Evolutionary conservation across 2,329 filamentous ascomycete genomes (phyloP).

Genomic region (Stagonosporopsis tanaceti): DNA sequence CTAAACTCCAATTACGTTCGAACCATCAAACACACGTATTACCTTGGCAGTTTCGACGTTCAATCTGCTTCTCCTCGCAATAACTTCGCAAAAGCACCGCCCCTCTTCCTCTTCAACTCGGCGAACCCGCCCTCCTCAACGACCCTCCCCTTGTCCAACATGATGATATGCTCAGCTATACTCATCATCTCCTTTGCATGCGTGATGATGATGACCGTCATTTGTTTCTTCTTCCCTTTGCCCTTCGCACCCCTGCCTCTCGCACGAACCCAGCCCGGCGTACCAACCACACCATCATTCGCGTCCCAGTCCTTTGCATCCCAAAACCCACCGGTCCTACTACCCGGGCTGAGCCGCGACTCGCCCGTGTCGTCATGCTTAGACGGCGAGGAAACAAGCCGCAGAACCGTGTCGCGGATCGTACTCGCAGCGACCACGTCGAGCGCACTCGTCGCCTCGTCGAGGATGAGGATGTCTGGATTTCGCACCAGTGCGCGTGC

Average conservation of each 20-base stretch:
- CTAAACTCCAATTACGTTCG: not conserved
- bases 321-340: slow-evolving; percentile 23
- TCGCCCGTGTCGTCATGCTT: not conserved
- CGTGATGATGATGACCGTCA: slow-evolving; percentile 82
- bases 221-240: slow-evolving; percentile 42
- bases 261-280: slow-evolving; percentile 3
- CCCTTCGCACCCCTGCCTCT: slow-evolving; percentile 12
- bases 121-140: slow-evolving; percentile 74
- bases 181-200: slow-evolving; percentile 88
- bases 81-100: slow-evolving; percentile 44
- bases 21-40: not conserved
- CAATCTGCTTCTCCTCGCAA: slow-evolving; percentile 47
- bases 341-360: not conserved
- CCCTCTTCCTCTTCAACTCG: slow-evolving; percentile 58
- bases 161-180: slow-evolving; percentile 74
- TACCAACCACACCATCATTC: slow-evolving; percentile 6
- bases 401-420: slow-evolving; percentile 69
- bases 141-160: slow-evolving; percentile 72
- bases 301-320: slow-evolving; percentile 23
- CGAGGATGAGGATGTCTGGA: slow-evolving; percentile 78
- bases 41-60: not conserved
- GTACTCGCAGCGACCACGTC: slow-evolving; percentile 72
- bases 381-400: slow-evolving; percentile 53
- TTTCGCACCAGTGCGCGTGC: slow-evolving; percentile 77
- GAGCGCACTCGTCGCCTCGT: slow-evolving; percentile 85